Evolutionary conservation across 805 yeast species (phyloP).

Genomic region (Vanderwaltozyma yarrowii): DNA sequence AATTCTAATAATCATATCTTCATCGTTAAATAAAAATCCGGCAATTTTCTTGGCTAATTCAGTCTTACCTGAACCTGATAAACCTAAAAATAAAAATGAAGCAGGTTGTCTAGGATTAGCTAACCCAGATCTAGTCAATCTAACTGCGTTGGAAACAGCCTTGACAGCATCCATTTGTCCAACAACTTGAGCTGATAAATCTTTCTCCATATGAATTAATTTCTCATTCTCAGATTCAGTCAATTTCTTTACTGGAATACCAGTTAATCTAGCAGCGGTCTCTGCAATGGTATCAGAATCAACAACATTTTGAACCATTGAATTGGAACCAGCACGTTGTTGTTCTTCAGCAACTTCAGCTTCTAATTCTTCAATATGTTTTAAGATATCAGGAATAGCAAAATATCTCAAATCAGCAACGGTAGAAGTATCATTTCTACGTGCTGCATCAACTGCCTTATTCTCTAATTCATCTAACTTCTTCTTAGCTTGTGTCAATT

Average conservation of each 20-base stretch:
- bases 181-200: slow-evolving; percentile 70
- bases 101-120: slow-evolving; percentile 97
- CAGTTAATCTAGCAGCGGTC: slow-evolving; percentile 92
- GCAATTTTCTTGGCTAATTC: slow-evolving; percentile 96
- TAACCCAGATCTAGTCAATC: slow-evolving; percentile 87
- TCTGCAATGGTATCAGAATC: slow-evolving; percentile 90
- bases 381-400: slow-evolving; percentile 88
- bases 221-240: slow-evolving; percentile 93
- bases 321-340: slow-evolving; percentile 44
- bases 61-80: slow-evolving; percentile 97
- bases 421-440: slow-evolving; percentile 88
- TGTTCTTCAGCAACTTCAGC: slow-evolving; percentile 68
- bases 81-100: slow-evolving; percentile 86
- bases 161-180: slow-evolving; percentile 95
- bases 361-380: slow-evolving; percentile 68
- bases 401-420: slow-evolving; percentile 95
- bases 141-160: slow-evolving; percentile 91
- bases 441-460: slow-evolving; percentile 93
- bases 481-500: slow-evolving; percentile 78
- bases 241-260: slow-evolving; percentile 90
- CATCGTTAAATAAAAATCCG: slow-evolving; percentile 91
- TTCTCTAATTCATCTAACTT: slow-evolving; percentile 85
- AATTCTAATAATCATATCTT: slow-evolving; percentile 91
- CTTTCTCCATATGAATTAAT: slow-evolving; percentile 89
- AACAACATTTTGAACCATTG: slow-evolving; percentile 80